Evolutionary conservation across 768 basidiomycete genomes (phyloP).

Genomic region (Amanita thiersii): DNA sequence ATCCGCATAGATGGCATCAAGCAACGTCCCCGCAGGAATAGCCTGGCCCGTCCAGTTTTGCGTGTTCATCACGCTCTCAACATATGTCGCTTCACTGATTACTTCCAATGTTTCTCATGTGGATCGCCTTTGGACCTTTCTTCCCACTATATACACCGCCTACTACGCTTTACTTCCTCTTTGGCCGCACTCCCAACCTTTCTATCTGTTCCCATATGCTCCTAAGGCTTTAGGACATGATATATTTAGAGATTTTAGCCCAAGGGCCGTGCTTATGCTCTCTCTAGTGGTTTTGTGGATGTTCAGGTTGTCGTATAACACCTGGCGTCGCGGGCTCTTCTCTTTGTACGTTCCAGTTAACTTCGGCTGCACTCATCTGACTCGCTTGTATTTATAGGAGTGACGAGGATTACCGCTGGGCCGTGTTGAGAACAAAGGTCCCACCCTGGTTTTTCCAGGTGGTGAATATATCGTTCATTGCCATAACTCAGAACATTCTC

Average conservation of each 20-base stretch:
- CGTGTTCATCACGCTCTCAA: slow-evolving; percentile 30
- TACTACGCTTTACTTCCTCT: slow-evolving; percentile 77
- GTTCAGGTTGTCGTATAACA: slow-evolving; percentile 72
- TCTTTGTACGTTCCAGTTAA: slow-evolving; percentile 37
- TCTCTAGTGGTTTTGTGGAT: slow-evolving; percentile 60
- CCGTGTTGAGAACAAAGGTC: slow-evolving; percentile 52
- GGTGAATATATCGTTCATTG: slow-evolving; percentile 58
- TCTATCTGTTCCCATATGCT: slow-evolving; percentile 44
- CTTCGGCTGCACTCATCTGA: background rate
- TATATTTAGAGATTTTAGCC: slow-evolving; percentile 45
- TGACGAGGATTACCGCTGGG: slow-evolving; percentile 94
- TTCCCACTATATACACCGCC: slow-evolving; percentile 76
- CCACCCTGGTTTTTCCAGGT: slow-evolving; percentile 36
- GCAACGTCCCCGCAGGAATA: slow-evolving; percentile 28
- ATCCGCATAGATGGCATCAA: slow-evolving; percentile 16
- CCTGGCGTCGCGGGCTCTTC: slow-evolving; percentile 78
- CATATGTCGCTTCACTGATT: slow-evolving; percentile 54
- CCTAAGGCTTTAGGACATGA: slow-evolving; percentile 38
- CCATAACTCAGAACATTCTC: slow-evolving; percentile 72
- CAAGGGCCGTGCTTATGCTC: slow-evolving; percentile 73
- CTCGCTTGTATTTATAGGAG: slow-evolving; percentile 36
- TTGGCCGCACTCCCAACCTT: slow-evolving; percentile 31
- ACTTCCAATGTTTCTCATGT: slow-evolving; percentile 84
- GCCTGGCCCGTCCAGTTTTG: slow-evolving; percentile 64
- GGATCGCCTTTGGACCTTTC: slow-evolving; percentile 74